Evolutionary conservation across 306 rosid species (phyloP).

Genomic region (Coriaria nepalensis): DNA sequence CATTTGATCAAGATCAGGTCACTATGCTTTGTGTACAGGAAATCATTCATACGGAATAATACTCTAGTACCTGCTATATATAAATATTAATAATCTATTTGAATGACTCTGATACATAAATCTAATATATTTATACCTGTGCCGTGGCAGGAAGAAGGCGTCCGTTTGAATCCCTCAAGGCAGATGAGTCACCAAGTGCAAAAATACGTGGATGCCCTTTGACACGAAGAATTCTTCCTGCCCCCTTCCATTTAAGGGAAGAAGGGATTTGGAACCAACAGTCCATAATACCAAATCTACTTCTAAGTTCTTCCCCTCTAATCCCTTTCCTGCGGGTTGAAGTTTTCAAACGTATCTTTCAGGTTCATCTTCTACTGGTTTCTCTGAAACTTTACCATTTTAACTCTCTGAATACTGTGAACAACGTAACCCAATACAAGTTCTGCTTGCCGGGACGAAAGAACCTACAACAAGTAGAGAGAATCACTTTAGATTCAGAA

Average conservation of each 20-base stretch:
- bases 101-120: no score
- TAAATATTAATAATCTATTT: no score
- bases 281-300: slow-evolving; percentile 91
- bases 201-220: slow-evolving; percentile 97
- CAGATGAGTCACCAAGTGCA: slow-evolving; percentile 88
- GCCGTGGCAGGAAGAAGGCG: slow-evolving; percentile 92
- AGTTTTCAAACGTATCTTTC: slow-evolving; percentile 66
- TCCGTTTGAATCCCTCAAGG: slow-evolving; percentile 74
- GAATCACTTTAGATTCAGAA: not conserved
- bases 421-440: slow-evolving; percentile 81
- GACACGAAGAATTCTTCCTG: slow-evolving; percentile 95
- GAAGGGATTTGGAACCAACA: slow-evolving; percentile 79
- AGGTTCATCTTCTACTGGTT: slow-evolving; percentile 18
- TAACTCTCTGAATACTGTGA: slow-evolving; percentile 40
- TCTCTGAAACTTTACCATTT: slow-evolving; percentile 30
- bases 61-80: no score
- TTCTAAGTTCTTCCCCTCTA: slow-evolving; percentile 43
- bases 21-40: not conserved
- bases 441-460: slow-evolving; percentile 67
- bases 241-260: slow-evolving; percentile 82
- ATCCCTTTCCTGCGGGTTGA: slow-evolving; percentile 68
- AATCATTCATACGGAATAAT: no score
- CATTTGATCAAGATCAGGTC: not conserved
- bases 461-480: slow-evolving; percentile 42
- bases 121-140: slow-evolving; percentile 32